phyloP scores from a whole-genome alignment of 345 rosid species.

The Turritis glabra region DNA sequence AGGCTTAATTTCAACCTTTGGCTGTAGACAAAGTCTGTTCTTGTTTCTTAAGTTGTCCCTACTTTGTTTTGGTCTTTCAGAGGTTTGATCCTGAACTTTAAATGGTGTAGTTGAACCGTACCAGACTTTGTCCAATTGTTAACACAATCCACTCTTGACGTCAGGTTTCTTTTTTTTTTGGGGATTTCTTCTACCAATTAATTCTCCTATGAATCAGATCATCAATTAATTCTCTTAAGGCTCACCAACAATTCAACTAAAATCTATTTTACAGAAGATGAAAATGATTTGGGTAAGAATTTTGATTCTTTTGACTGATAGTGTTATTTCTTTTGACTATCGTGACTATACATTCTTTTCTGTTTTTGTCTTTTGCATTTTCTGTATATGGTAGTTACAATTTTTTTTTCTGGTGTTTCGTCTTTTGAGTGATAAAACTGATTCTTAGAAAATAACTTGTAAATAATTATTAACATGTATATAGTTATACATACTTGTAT shows the following conservation, averaged over 20 bases:
- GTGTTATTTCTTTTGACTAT: too few relatives aligned
- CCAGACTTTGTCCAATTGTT: slow-evolving; percentile 4
- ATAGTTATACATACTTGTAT: too few relatives aligned
- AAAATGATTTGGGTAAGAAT: slow-evolving; percentile 9
- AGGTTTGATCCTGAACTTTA: slow-evolving; percentile 1
- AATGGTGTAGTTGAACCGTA: slow-evolving; percentile 29
- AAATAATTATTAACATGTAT: too few relatives aligned
- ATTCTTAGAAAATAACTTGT: too few relatives aligned
- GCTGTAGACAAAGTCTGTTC: neutral
- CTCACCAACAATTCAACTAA: too few relatives aligned
- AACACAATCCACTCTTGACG: too few relatives aligned
- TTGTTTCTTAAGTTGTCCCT: neutral
- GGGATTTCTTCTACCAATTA: neutral
- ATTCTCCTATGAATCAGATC: neutral
- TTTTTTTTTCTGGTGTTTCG: neutral
- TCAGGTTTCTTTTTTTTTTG: neutral
- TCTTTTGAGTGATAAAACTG: neutral
- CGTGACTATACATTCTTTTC: neutral
- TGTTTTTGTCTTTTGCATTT: neutral
- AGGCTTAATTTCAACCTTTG: slow-evolving; percentile 43
- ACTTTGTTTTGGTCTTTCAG: slow-evolving; percentile 22
- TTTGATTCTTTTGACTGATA: too few relatives aligned
- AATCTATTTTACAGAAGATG: neutral
- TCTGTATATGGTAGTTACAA: neutral
- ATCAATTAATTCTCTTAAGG: too few relatives aligned